Percentiles rank a stretch among this genome's conserved stretches.
These are phyloP conservation scores for Austropuccinia psidii DNA, from an alignment of 1,284 basidiomycete genomes.

Conservation along the genomic window DNA sequence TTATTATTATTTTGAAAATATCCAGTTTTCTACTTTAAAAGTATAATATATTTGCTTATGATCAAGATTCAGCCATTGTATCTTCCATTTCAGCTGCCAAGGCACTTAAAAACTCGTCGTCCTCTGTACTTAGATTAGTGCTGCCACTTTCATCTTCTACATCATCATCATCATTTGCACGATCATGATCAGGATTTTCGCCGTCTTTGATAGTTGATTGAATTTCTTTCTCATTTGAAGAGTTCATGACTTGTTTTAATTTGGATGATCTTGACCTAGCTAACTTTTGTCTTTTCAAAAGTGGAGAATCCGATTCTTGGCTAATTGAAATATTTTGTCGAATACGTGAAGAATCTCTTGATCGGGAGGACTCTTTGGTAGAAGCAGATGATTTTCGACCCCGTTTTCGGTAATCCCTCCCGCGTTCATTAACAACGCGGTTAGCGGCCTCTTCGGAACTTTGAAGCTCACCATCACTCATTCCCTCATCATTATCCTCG, in stretches of 20 bases:
- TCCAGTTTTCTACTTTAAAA: too few species aligned
- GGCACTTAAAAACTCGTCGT: slow-evolving; percentile 31
- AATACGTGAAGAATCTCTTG: background rate
- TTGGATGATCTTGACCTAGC: slow-evolving; percentile 26
- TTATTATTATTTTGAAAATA: too few species aligned
- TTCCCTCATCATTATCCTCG: background rate
- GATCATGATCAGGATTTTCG: background rate
- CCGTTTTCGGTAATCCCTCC: background rate
- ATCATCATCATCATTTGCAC: background rate
- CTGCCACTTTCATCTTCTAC: background rate
- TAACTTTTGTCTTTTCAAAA: slow-evolving; percentile 29
- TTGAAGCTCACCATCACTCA: background rate
- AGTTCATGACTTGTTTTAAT: slow-evolving; percentile 7
- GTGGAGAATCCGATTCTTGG: slow-evolving; percentile 1
- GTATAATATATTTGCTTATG: too few species aligned
- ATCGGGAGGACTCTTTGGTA: background rate
- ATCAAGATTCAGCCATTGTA: background rate
- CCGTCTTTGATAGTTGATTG: background rate
- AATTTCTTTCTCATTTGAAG: background rate
- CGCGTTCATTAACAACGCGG: background rate
- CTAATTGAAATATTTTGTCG: background rate
- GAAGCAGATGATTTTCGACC: background rate
- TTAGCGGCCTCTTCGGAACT: background rate
- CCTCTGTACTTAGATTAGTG: slow-evolving; percentile 14
- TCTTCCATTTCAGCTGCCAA: slow-evolving; percentile 35